phyloP scores from a whole-genome alignment of 495 filamentous ascomycete species.

The Neurospora discreta region DNA sequence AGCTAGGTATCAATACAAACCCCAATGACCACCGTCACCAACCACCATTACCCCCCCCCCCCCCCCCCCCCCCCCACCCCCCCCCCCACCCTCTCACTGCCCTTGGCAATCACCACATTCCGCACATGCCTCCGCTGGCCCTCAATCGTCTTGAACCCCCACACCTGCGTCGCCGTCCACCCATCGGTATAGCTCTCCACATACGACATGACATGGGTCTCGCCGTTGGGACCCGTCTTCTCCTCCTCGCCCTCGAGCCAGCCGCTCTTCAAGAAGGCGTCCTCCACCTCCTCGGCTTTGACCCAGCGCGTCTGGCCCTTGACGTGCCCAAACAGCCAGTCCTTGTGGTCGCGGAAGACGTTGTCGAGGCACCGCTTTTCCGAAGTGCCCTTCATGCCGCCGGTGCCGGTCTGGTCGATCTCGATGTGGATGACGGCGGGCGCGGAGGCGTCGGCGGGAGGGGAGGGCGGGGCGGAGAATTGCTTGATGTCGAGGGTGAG shows the following conservation, averaged over 20 bases:
- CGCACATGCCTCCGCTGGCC: conserved; percentile 56
- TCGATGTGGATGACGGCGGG: conserved; percentile 56
- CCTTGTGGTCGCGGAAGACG: conserved; percentile 54
- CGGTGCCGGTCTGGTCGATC: conserved; percentile 66
- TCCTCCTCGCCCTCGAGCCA: conserved; percentile 42
- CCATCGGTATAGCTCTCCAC: conserved; percentile 43
- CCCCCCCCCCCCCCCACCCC: too few relatives aligned
- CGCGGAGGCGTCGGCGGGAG: conserved; percentile 25
- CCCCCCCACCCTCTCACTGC: conserved; percentile 44
- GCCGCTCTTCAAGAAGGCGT: conserved; percentile 38
- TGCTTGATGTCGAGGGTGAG: conserved; percentile 61
- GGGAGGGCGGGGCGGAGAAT: conserved; percentile 39
- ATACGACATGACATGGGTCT: conserved; percentile 38
- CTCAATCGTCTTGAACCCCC: conserved; percentile 39
- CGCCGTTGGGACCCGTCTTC: conserved; percentile 35
- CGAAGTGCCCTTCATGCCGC: conserved; percentile 59
- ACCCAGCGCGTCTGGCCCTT: conserved; percentile 50
- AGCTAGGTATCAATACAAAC: neutral
- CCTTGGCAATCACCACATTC: conserved; percentile 56
- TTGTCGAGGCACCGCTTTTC: conserved; percentile 67
- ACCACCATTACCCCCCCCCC: too few relatives aligned
- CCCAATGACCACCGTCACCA: neutral
- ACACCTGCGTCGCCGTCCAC: conserved; percentile 52
- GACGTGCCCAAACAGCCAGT: conserved; percentile 72
- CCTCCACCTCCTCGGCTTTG: conserved; percentile 20